Percentiles rank a stretch among this genome's conserved stretches.
Evolutionary conservation across 805 yeast species (phyloP).

Genomic region (Brettanomyces sp.): DNA sequence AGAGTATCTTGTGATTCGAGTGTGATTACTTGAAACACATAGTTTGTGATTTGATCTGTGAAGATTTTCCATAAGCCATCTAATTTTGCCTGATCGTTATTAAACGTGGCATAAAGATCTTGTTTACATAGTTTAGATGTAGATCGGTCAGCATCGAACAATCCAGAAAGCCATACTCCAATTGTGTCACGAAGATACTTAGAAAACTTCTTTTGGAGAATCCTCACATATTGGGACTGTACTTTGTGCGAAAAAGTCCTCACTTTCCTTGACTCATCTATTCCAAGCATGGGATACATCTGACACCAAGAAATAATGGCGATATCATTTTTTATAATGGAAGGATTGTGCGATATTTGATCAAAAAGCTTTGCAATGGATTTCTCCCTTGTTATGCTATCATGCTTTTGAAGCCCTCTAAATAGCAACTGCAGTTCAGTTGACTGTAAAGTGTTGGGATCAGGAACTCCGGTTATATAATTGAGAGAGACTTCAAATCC

Average conservation of each 20-base stretch:
- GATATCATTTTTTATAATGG: slow-evolving; percentile 38
- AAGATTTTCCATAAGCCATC: slow-evolving; percentile 55
- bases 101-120: slow-evolving; percentile 46
- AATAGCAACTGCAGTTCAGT: slow-evolving; percentile 53
- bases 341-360: slow-evolving; percentile 19
- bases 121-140: slow-evolving; percentile 44
- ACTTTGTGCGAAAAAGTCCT: slow-evolving; percentile 54
- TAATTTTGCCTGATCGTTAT: slow-evolving; percentile 42
- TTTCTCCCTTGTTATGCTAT: slow-evolving; percentile 77
- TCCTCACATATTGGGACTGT: slow-evolving; percentile 44
- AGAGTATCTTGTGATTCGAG: slow-evolving; percentile 54
- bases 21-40: slow-evolving; percentile 40
- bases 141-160: slow-evolving; percentile 57
- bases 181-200: slow-evolving; percentile 63
- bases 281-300: slow-evolving; percentile 68
- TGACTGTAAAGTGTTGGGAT: slow-evolving; percentile 41
- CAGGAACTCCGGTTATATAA: slow-evolving; percentile 74
- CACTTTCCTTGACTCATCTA: slow-evolving; percentile 60
- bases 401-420: slow-evolving; percentile 69
- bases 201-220: slow-evolving; percentile 45
- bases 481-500: slow-evolving; percentile 54
- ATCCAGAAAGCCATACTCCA: slow-evolving; percentile 66
- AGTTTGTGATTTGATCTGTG: slow-evolving; percentile 44
- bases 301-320: slow-evolving; percentile 66
- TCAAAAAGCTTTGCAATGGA: slow-evolving; percentile 50